Base-by-base conservation (phyloP, 306 rosid genomes). In the Fagus sylvatica region DNA sequence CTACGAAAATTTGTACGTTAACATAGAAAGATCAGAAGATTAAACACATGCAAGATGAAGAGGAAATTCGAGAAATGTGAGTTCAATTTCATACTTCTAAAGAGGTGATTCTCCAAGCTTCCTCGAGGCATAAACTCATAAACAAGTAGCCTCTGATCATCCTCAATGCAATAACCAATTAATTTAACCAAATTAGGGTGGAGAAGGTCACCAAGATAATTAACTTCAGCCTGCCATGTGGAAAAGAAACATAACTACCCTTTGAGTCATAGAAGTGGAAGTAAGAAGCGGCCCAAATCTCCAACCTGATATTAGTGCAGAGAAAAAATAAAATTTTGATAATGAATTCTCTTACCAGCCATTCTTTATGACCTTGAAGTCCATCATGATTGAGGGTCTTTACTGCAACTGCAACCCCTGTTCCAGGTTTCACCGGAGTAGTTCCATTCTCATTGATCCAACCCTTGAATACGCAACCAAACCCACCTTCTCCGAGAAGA, bases 91-190 rank as follows among this genome's bases (percentile, higher is more conserved):
- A 70, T 84, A 90, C 95, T 79, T 59, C 82, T 79, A 34, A 88
- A 88, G 1, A 88, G 83, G 76, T 92, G 93, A 51, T 86, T 78
- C 56, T 92, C 96, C 74, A 90, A 74, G 88, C 95, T 92, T 79
- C 97, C 97, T 42, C 89, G 80, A 37, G 85, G 75, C 86, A 91
- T 78, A 34, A 82, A 90, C 84, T 92, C 96, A 16, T 92, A 90
- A 0, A 90, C 96, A 1, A 92, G 85, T 5, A 88, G 16, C 80
- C 93, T 85, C 41, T 92, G 84, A 19, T 87, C 85, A 71, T 69
- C 85, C 73, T 92, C 96, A 7, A 76, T 90, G 78, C 96, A 87
- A 41, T 54, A 90, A 1, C 97, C 96, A 51, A 87, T 11, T 17
- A 92, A 78, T 71, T 80, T 90, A 4, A 90, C 91, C 28, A 92